Evolutionary conservation across 1,284 basidiomycete species (phyloP).

Genomic region (Pseudozyma sp.): DNA sequence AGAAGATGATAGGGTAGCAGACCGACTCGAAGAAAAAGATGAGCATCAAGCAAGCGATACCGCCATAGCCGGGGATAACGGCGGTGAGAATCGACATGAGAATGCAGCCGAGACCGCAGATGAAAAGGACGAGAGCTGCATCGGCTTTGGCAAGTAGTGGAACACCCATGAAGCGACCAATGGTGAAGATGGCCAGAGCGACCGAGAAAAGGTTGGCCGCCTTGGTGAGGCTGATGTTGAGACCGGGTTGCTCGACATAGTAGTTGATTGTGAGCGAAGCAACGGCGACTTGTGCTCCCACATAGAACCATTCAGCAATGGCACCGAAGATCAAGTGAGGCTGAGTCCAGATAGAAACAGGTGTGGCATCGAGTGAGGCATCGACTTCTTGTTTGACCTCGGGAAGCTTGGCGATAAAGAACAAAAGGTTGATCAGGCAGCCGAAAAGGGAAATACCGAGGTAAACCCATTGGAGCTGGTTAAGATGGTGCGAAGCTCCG

Average conservation of each 20-base stretch:
- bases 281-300: constrained; percentile 79
- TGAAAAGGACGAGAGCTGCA: constrained; percentile 75
- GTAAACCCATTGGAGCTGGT: constrained; percentile 84
- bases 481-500: constrained; percentile 75
- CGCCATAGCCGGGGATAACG: constrained; percentile 73
- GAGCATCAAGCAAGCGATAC: constrained; percentile 76
- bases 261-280: constrained; percentile 80
- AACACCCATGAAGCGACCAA: constrained; percentile 76
- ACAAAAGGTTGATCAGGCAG: constrained; percentile 76
- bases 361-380: constrained; percentile 25
- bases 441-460: constrained; percentile 79
- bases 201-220: constrained; percentile 72
- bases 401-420: constrained; percentile 80
- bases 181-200: constrained; percentile 75
- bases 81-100: constrained; percentile 75
- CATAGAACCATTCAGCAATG: constrained; percentile 79
- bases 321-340: constrained; percentile 79
- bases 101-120: constrained; percentile 71
- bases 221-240: constrained; percentile 22
- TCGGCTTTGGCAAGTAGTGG: constrained; percentile 76
- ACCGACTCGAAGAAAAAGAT: constrained; percentile 81
- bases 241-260: constrained; percentile 39
- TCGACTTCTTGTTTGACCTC: constrained; percentile 74
- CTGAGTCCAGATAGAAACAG: constrained; percentile 76
- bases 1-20: constrained; percentile 73